A percentile compares a stretch with the other conserved stretches of the same genome.
These are phyloP conservation scores for Ensete ventricosum DNA, from an alignment of 176 grass and related monocot species.

Conservation along the genomic window DNA sequence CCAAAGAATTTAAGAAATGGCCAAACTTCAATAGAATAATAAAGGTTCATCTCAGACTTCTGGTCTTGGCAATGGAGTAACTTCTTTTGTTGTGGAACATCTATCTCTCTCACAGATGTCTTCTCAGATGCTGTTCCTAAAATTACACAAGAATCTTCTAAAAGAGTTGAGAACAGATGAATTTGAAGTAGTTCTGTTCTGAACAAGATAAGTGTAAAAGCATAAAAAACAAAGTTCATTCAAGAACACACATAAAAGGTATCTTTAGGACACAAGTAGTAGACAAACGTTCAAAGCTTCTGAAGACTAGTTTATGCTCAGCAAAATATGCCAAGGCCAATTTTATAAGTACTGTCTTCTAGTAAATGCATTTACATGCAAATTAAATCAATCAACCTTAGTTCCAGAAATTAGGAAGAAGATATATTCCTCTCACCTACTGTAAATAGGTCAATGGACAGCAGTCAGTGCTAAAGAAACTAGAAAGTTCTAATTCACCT, in stretches of 20 bases:
- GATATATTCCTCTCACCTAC: no score
- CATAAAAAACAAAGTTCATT: background rate
- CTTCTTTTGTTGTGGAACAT: background rate
- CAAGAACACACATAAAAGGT: background rate
- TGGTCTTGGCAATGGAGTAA: background rate
- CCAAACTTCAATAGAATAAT: background rate
- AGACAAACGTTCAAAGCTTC: no score
- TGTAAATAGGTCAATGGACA: background rate
- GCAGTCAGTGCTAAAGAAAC: background rate
- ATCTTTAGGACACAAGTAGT: no score
- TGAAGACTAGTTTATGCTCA: no score
- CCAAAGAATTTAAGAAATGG: background rate
- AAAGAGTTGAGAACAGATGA: background rate
- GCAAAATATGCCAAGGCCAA: background rate
- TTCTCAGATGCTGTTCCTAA: background rate
- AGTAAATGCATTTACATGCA: no score
- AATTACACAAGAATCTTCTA: background rate
- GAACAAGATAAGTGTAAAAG: background rate
- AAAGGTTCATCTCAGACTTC: background rate
- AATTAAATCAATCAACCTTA: no score
- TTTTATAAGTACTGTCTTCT: background rate
- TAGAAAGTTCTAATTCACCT: background rate
- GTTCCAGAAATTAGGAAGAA: no score
- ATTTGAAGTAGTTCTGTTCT: background rate
- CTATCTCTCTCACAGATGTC: background rate